Percentiles rank a stretch among this genome's conserved stretches.
Evolutionary conservation across 2,329 filamentous ascomycete species (phyloP).

Genomic region (Arthroderma sp.): DNA sequence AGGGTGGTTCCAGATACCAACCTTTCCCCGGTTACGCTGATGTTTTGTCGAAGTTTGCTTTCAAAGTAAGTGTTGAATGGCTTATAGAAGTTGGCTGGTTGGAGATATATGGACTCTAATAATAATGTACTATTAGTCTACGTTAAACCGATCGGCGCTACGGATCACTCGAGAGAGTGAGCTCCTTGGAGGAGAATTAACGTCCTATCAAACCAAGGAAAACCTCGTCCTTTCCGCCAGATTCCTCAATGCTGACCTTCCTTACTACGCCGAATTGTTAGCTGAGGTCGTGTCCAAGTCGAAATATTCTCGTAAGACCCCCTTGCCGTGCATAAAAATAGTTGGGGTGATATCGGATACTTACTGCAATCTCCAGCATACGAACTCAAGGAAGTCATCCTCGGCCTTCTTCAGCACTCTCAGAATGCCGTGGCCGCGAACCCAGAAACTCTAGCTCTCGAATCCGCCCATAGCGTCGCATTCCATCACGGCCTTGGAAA

Average conservation of each 20-base stretch:
- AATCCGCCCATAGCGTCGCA: slow-evolving; percentile 72
- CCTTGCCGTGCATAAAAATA: neutral
- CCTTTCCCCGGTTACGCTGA: slow-evolving; percentile 77
- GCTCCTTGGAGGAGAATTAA: slow-evolving; percentile 83
- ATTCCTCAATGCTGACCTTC: slow-evolving; percentile 89
- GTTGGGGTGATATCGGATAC: too few species aligned
- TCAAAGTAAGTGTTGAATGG: slow-evolving; percentile 56
- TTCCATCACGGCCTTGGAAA: slow-evolving; percentile 89
- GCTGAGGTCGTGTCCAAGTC: slow-evolving; percentile 82
- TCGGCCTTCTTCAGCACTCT: slow-evolving; percentile 60
- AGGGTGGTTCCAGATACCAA: slow-evolving; percentile 90
- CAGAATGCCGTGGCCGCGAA: slow-evolving; percentile 57
- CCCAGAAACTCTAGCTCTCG: slow-evolving; percentile 59
- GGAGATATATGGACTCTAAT: neutral
- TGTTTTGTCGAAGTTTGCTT: slow-evolving; percentile 87
- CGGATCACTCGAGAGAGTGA: slow-evolving; percentile 92
- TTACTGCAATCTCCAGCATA: slow-evolving; percentile 45
- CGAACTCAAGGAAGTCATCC: slow-evolving; percentile 81
- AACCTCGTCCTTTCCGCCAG: slow-evolving; percentile 83
- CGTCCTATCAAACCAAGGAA: slow-evolving; percentile 80
- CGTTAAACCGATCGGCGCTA: slow-evolving; percentile 72
- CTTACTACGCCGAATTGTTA: slow-evolving; percentile 93
- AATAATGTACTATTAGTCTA: slow-evolving; percentile 44
- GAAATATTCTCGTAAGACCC: slow-evolving; percentile 57
- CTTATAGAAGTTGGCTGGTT: neutral